Base-by-base conservation (phyloP, 106 monocot genomes). In the Apostasia ramifera region DNA sequence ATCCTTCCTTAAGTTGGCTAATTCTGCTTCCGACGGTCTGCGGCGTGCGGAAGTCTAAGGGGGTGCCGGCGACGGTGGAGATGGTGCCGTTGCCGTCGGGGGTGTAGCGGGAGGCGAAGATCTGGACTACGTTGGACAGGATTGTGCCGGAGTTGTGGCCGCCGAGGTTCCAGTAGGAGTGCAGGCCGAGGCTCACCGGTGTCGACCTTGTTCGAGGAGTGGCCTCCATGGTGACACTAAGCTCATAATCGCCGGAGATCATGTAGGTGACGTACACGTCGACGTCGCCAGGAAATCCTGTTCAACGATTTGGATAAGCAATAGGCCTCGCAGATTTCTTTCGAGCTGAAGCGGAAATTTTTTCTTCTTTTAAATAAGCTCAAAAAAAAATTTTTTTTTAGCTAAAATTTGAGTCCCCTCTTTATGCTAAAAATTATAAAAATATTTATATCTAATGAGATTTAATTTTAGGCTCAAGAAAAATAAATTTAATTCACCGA, bases 251-350 rank as follows among this genome's bases (percentile, higher is more conserved):
- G 4, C 53, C 64, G 40, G 77, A 68, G 71, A 93, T 80, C 63
- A 80, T 86, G 82, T 93, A 93, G 40, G 89, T 93, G 2, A 93
- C 89, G 14, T 45, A 82, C 59, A 93, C 89, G 63, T 93, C 89
- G 3, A 93, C 70, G 40, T 73, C 86, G 46, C 93, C 93, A 1
- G 93, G 93, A 47, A 86, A 93, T 11, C 93, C 91, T 91, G 49
- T 48, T 65, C 48, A 15, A 65, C 48, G 5, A 26, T 26, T 26
- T 26, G 26, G 26, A 26, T 26, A 26, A 26, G 26, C 26, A 26
- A 26, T 26, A 26, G 26, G 26, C 26, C 26, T 26, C 26, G 26
- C 26, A 26, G 26, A 26, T 26, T 26, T 26, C 26, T 26, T 26
- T 26, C 26, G 26, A 26, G 26, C 26, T 26, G 26, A 26, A 26